phyloP scores from a whole-genome alignment of 2,329 filamentous ascomycete species.

The Trichophyton simii region DNA sequence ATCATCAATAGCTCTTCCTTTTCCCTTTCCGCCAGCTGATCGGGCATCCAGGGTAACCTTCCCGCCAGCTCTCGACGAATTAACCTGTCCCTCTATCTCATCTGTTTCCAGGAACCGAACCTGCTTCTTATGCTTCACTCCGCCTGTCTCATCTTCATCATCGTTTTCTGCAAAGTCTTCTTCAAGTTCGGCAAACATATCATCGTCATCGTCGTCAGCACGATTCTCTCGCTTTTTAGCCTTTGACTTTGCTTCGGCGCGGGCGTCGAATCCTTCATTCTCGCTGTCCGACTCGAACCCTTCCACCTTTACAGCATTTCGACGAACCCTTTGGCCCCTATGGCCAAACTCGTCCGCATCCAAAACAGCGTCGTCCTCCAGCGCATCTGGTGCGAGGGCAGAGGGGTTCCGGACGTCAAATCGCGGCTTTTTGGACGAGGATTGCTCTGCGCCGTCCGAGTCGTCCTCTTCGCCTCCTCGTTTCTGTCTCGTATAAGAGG shows the following conservation, averaged over 20 bases:
- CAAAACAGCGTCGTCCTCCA: conserved; percentile 57
- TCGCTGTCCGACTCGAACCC: conserved; percentile 91
- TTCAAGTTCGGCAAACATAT: conserved; percentile 71
- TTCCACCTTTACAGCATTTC: conserved; percentile 89
- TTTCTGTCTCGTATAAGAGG: conserved; percentile 63
- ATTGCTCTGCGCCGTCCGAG: conserved; percentile 63
- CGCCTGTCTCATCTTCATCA: conserved; percentile 42
- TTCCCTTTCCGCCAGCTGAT: conserved; percentile 44
- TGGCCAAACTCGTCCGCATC: conserved; percentile 86
- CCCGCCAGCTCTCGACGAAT: conserved; percentile 59
- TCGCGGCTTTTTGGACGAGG: conserved; percentile 62
- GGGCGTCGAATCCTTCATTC: conserved; percentile 74
- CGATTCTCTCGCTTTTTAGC: conserved; percentile 24
- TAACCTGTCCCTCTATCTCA: conserved; percentile 70
- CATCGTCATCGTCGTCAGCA: conserved; percentile 36
- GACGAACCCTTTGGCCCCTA: conserved; percentile 60
- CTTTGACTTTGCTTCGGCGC: conserved; percentile 50
- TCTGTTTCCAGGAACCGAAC: conserved; percentile 48
- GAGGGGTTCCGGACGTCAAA: conserved; percentile 95
- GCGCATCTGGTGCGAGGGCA: conserved; percentile 69
- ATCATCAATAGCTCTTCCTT: conserved; percentile 32
- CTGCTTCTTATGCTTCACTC: conserved; percentile 52
- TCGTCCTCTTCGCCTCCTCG: conserved; percentile 72
- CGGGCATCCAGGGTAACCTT: conserved; percentile 43
- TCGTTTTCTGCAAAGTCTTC: conserved; percentile 47